Percentiles rank a stretch among this genome's conserved stretches.
phyloP scores from a whole-genome alignment of 495 filamentous ascomycete genomes.

The Tuber borchii region DNA sequence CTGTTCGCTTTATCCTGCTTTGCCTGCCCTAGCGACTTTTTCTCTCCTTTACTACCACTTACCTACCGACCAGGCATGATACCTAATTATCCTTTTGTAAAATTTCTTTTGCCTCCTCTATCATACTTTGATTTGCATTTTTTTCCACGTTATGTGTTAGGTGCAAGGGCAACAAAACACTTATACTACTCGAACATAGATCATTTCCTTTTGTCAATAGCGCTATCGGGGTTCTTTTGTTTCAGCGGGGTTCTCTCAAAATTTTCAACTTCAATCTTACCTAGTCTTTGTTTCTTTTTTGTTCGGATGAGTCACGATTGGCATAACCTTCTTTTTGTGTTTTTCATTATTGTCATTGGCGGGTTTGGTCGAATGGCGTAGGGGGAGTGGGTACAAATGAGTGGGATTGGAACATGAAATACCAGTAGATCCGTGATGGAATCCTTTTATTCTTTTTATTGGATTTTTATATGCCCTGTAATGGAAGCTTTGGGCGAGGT shows the following conservation, averaged over 20 bases:
- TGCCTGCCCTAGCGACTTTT: not conserved
- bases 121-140: not conserved
- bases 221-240: not conserved
- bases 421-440: not conserved
- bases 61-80: not conserved
- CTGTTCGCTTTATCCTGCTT: not conserved
- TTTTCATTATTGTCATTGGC: not conserved
- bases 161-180: not conserved
- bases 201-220: not conserved
- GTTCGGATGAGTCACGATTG: not conserved
- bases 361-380: not conserved
- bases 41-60: not conserved
- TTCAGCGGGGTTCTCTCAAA: not conserved
- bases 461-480: no score
- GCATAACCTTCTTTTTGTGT: not conserved
- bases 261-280: not conserved
- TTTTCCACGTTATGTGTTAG: not conserved
- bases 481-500: not conserved
- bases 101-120: not conserved
- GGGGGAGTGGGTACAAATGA: not conserved
- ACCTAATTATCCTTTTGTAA: not conserved
- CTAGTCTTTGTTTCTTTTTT: not conserved
- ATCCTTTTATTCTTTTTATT: not conserved
- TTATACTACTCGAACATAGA: not conserved
- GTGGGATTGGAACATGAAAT: not conserved